Conservation (phyloP, 2,329 filamentous ascomycete genomes). For the Fusarium domesticum region DNA sequence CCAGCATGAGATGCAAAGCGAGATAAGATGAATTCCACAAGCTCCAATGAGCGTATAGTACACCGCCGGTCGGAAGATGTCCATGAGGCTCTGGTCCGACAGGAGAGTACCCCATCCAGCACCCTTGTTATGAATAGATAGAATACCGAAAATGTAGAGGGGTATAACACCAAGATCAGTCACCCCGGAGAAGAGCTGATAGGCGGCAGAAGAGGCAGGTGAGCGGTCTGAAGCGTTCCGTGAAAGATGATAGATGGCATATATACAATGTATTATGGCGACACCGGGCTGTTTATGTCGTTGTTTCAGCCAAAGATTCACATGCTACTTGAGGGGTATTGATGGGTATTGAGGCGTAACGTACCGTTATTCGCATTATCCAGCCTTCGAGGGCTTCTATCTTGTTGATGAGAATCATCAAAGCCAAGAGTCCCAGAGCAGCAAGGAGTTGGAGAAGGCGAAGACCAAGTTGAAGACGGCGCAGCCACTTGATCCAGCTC, state of each 20-base stretch:
- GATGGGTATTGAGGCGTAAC: conserved; percentile 30
- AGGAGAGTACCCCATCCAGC: conserved; percentile 67
- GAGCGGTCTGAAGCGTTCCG: conserved; percentile 68
- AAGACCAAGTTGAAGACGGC: conserved; percentile 66
- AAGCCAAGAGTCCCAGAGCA: conserved; percentile 67
- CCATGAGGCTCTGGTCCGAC: conserved; percentile 50
- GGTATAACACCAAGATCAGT: conserved; percentile 61
- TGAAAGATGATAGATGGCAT: conserved; percentile 77
- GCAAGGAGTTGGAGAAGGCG: conserved; percentile 65
- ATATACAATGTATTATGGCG: conserved; percentile 67
- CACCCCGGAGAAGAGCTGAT: conserved; percentile 78
- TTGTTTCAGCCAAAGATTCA: conserved; percentile 8
- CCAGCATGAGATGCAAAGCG: conserved; percentile 69
- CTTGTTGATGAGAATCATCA: conserved; percentile 73
- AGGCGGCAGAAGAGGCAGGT: conserved; percentile 78
- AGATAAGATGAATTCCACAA: conserved; percentile 67
- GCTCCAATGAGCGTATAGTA: conserved; percentile 66
- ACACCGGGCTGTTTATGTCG: conserved; percentile 68
- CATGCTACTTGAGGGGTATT: not conserved
- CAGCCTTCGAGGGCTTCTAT: conserved; percentile 64
- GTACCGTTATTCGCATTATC: conserved; percentile 74
- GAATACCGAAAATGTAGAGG: conserved; percentile 55
- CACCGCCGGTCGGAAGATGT: conserved; percentile 61
- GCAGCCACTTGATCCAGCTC: conserved; percentile 64
- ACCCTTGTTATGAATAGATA: conserved; percentile 45